Base-by-base conservation (phyloP, 2,329 filamentous ascomycete genomes). In the Trichocomaceae sp. region DNA sequence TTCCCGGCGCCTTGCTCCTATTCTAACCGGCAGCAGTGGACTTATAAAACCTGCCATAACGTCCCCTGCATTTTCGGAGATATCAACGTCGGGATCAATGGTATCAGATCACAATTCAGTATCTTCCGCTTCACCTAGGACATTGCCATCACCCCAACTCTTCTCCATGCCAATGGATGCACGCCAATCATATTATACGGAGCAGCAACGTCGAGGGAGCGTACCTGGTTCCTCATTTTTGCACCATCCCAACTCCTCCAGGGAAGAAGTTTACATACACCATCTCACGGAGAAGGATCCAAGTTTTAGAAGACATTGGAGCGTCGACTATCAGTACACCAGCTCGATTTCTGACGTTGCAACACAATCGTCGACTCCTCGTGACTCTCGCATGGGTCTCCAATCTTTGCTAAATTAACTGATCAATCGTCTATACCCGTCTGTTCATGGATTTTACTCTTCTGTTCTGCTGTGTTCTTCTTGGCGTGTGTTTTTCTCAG, bases 41-140 rank as follows among this genome's bases (percentile, higher is more conserved):
- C 66, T 67, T 42, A 64, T 72, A 58, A 82, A 86, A 56, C 77
- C 77, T 9, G 78, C 84, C 35, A 77, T 86, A 61, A 82, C 81
- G 42, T 87, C 84, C 8, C 85, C 85, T 13, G 77, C 81, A 50
- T 81, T 78, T 61, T 86, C 83, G 2, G 82, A 85, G 52, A 77
- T 80, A 39, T 88, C 79, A 17, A 79, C 76, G 2, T 73, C 79
- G 15, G 84, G 86, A 45, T 87, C 86, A 1, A 77, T 89, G 59
- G 77, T 88, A 49, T 90, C 87, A 0, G 88, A 93, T 67, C 75
- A 76, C 26, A 79, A 80, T 59, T 86, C 84, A 1, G 77, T 80
- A 54, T 81, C 82, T 65, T 83, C 83, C 3, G 79, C 79, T 29
- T 85, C 84, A 10, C 81, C 83, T 15, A 73, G 64, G 64, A 73